Base-by-base conservation (phyloP, 768 basidiomycete species). In the Kockovaella imperatae region DNA sequence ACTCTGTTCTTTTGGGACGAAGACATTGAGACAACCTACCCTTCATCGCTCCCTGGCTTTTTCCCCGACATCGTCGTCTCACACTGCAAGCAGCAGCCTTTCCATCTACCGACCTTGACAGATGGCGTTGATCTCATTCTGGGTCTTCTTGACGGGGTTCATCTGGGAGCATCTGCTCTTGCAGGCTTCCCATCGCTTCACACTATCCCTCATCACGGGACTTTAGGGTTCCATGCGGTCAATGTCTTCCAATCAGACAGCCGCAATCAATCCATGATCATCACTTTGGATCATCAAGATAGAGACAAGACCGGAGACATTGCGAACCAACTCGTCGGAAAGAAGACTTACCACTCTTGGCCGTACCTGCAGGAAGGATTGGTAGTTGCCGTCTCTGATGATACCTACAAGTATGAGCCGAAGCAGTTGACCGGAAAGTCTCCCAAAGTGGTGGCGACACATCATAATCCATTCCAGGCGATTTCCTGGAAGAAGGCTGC, bases 161-260 rank as follows among this genome's bases (percentile, higher is more conserved):
- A 80, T 47, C 81, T 91, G 8, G 93, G 93, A 42, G 78, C 79
- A 4, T 77, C 82, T 29, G 87, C 90, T 5, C 77, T 97, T 5
- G 89, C 95, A 0, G 95, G 95, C 8, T 99, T 99, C 78, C 93
- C 95, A 0, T 93, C 95, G 1, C 77, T 97, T 25, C 79, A 91
- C 52, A 95, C 91, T 0, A 77, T 97, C 6, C 86, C 86, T 0
- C 79, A 88, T 62, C 80, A 78, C 0, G 81, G 84, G 10, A 73
- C 75, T 20, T 75, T 97, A 20, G 89, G 83, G 14, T 78, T 80
- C 70, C 93, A 97, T 62, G 81, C 83, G 18, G 90, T 97, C 59
- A 95, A 90, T 64, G 83, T 97, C 11, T 93, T 97, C 69, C 87
- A 87, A 45, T 75, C 81, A 0, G 91, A 95, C 66, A 87, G 82